Evolutionary conservation across 495 filamentous ascomycete genomes (phyloP).

Genomic region (Xylaria venustula): DNA sequence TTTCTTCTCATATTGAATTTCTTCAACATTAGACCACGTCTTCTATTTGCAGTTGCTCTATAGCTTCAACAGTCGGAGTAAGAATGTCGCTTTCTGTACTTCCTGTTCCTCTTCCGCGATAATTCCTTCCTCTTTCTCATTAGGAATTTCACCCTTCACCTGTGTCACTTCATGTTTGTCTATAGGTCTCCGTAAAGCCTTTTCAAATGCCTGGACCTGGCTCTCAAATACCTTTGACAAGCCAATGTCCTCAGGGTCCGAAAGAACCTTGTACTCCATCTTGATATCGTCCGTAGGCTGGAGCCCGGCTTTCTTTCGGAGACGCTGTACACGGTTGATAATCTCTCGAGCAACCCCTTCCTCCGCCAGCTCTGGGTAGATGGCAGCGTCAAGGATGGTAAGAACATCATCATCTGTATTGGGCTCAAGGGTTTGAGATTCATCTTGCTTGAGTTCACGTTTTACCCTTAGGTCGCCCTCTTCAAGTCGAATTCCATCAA

Average conservation of each 20-base stretch:
- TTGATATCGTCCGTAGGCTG: constrained; percentile 80
- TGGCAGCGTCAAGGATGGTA: constrained; percentile 71
- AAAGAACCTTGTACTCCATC: constrained; percentile 76
- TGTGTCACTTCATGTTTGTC: constrained; percentile 69
- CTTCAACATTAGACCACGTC: background rate
- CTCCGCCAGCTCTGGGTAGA: constrained; percentile 70
- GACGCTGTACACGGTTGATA: constrained; percentile 76
- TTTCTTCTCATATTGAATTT: background rate
- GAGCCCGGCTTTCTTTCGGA: constrained; percentile 80
- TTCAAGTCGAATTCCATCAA: constrained; percentile 79
- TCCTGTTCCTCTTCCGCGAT: constrained; percentile 88
- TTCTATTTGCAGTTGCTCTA: constrained; percentile 25
- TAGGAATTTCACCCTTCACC: constrained; percentile 61
- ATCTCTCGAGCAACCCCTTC: constrained; percentile 80
- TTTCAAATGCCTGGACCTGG: constrained; percentile 68
- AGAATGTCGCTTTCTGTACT: constrained; percentile 80
- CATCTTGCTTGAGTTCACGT: constrained; percentile 70
- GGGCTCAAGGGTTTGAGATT: constrained; percentile 68
- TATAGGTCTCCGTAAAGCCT: constrained; percentile 74
- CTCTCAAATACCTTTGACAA: constrained; percentile 71
- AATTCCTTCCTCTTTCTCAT: constrained; percentile 55
- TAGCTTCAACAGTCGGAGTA: constrained; percentile 78
- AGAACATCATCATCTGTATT: constrained; percentile 84
- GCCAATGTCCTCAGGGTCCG: constrained; percentile 74
- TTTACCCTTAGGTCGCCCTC: constrained; percentile 82